A percentile compares a stretch with the other conserved stretches of the same genome.
These are phyloP conservation scores for Starmerella vitae DNA, from an alignment of 805 yeast species.

Conservation along the genomic window DNA sequence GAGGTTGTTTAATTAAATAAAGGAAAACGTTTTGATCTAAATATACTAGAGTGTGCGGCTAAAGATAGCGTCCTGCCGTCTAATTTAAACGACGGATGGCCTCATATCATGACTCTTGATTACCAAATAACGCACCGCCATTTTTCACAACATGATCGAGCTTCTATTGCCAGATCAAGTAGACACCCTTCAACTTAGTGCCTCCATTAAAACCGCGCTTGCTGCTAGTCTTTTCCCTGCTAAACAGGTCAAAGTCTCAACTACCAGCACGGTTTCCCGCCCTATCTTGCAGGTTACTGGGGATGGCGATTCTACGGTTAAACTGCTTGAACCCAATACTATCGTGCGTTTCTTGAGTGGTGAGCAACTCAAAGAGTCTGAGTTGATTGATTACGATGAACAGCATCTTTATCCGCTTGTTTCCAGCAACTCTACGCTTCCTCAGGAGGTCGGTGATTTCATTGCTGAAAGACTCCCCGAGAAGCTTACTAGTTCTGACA, in stretches of 20 bases:
- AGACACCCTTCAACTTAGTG: conserved; percentile 17
- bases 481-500: conserved; percentile 27
- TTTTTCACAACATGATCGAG: conserved; percentile 4
- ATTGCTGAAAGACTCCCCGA: conserved; percentile 22
- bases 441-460: conserved; percentile 15
- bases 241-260: conserved; percentile 20
- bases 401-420: conserved; percentile 22
- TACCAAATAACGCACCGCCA: background rate
- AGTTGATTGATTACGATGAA: conserved; percentile 32
- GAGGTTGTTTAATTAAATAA: no score
- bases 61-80: background rate
- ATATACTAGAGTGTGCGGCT: background rate
- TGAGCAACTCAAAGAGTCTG: conserved; percentile 11
- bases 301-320: conserved; percentile 1
- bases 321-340: conserved; percentile 39
- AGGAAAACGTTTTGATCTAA: background rate
- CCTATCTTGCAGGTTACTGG: conserved; percentile 16
- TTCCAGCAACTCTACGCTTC: conserved; percentile 14
- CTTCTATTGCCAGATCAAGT: conserved; percentile 19
- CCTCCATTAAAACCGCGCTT: conserved; percentile 30
- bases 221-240: conserved; percentile 30
- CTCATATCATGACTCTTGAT: background rate
- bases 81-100: background rate
- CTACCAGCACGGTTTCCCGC: conserved; percentile 14
- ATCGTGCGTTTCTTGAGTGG: conserved; percentile 35